Conservation (phyloP, 495 filamentous ascomycete species). For the Corynascus novoguineensis region DNA sequence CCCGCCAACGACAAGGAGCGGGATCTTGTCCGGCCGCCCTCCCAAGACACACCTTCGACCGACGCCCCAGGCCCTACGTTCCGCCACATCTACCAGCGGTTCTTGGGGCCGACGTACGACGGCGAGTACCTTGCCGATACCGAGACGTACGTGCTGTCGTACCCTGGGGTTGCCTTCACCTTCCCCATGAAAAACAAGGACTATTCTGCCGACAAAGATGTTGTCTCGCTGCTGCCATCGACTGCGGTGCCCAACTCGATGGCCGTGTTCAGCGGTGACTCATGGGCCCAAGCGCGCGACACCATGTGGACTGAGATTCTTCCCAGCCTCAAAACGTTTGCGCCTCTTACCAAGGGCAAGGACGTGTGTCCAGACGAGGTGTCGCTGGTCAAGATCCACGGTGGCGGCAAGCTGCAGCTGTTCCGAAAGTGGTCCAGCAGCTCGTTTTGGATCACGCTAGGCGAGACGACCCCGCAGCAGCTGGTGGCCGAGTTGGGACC, state of each 20-base stretch:
- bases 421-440: constrained; percentile 53
- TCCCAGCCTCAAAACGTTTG: constrained; percentile 54
- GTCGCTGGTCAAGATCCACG: constrained; percentile 67
- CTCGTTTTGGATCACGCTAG: constrained; percentile 62
- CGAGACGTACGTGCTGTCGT: constrained; percentile 76
- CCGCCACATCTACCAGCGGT: constrained; percentile 81
- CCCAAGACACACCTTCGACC: constrained; percentile 33
- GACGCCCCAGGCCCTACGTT: constrained; percentile 67
- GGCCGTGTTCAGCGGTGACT: constrained; percentile 81
- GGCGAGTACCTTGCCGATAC: constrained; percentile 73
- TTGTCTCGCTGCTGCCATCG: constrained; percentile 79
- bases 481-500: constrained; percentile 84
- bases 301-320: constrained; percentile 69
- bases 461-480: constrained; percentile 83
- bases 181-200: constrained; percentile 72
- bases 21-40: constrained; percentile 64
- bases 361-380: constrained; percentile 73
- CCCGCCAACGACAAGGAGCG: constrained; percentile 65
- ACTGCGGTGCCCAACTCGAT: constrained; percentile 68
- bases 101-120: constrained; percentile 85
- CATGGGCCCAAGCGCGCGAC: constrained; percentile 75
- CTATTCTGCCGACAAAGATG: constrained; percentile 78
- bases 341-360: constrained; percentile 49
- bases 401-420: constrained; percentile 71
- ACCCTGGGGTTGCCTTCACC: constrained; percentile 86